Evolutionary conservation across 371 early-diverging fungal genomes (phyloP), one percentile per base, ranked within the genome.

Genomic region (Actinomucor elegans): DNA sequence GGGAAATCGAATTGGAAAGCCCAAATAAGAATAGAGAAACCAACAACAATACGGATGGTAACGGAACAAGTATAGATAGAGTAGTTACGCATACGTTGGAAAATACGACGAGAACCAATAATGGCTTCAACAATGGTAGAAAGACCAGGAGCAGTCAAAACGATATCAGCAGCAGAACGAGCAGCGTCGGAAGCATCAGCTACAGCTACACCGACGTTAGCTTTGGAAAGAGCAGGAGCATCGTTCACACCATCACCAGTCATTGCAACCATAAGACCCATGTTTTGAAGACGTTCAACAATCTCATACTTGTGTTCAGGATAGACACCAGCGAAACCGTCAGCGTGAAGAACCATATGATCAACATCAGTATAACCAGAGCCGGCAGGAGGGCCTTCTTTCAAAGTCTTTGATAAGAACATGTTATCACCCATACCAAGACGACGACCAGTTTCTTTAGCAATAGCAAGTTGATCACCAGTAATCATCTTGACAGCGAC

Each of bases 161-260:
- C 89, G 54, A 88, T 88, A 68, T 86, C 86, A 31, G 87, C 84
- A 51, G 88, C 88, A 56, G 84, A 80, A 55, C 87, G 86, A 34
- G 90, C 88, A 46, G 87, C 88, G 64, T 87, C 88, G 34, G 86
- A 81, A 38, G 85, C 85, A 58, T 84, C 87, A 41, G 81, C 91
- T 66, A 96, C 92, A 48, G 90, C 90, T 55, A 89, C 84, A 73
- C 90, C 90, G 47, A 87, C 86, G 59, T 89, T 86, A 54, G 90
- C 90, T 79, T 87, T 87, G 64, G 84, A 83, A 57, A 98, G 88
- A 41, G 97, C 96, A 17, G 93, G 94, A 8, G 94, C 92, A 74
- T 96, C 98, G 74, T 96, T 96, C 48, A 94, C 94, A 78, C 96
- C 96, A 72, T 96, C 96, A 61, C 98, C 98, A 36, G 93, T 92